phyloP scores from a whole-genome alignment of 2,329 filamentous ascomycete genomes.

The Dryadomyces sulphureus region DNA sequence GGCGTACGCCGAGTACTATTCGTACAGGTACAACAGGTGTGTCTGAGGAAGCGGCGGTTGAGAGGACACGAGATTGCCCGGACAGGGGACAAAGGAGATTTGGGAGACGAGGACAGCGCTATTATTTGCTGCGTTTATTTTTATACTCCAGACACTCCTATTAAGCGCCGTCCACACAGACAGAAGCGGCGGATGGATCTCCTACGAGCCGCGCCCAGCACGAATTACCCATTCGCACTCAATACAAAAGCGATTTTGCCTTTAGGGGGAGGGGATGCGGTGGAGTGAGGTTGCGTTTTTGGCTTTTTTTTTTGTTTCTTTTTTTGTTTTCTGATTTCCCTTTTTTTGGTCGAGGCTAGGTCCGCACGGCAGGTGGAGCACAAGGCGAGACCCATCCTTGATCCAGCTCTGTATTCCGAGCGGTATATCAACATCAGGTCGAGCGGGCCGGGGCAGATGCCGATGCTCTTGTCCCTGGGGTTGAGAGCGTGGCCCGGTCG shows the following conservation, averaged over 20 bases:
- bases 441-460: slow-evolving; percentile 4
- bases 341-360: not conserved
- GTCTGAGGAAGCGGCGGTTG: not conserved
- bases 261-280: not conserved
- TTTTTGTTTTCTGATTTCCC: slow-evolving; percentile 4
- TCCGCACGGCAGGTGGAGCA: slow-evolving; percentile 62
- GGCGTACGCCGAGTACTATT: no score
- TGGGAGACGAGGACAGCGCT: not conserved
- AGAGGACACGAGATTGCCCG: not conserved
- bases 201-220: no score
- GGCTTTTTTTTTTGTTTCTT: not conserved
- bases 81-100: no score
- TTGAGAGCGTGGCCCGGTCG: not conserved
- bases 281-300: not conserved
- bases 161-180: no score
- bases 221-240: no score
- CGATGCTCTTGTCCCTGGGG: no score
- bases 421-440: slow-evolving; percentile 36
- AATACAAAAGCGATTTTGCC: not conserved
- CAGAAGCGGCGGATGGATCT: no score
- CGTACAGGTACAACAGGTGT: no score
- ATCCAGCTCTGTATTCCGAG: slow-evolving; percentile 60
- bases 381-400: slow-evolving; percentile 64
- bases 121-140: not conserved
- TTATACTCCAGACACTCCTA: not conserved